A percentile compares a stretch with the other conserved stretches of the same genome.
These are phyloP conservation scores for Colletotrichum scovillei DNA, from an alignment of 2,329 filamentous ascomycete species.

Conservation along the genomic window DNA sequence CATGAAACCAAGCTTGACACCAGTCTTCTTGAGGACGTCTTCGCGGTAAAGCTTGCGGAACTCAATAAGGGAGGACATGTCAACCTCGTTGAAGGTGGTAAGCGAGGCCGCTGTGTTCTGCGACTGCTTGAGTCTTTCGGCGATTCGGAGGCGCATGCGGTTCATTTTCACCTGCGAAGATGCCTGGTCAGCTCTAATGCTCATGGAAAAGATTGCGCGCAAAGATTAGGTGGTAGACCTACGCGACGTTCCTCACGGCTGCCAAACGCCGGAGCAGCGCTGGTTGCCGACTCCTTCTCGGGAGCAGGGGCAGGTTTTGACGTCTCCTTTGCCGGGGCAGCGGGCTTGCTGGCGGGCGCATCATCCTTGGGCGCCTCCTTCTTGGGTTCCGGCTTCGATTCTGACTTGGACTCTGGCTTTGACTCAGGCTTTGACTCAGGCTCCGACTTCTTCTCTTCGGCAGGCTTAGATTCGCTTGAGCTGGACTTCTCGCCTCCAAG, in stretches of 20 bases:
- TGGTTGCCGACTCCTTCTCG: constrained; percentile 38
- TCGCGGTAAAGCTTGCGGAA: constrained; percentile 99
- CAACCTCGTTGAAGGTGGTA: constrained; percentile 99
- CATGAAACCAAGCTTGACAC: constrained; percentile 99
- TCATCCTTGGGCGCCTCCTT: constrained; percentile 53
- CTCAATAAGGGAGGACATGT: constrained; percentile 98
- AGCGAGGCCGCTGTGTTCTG: constrained; percentile 98
- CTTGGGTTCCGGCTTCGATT: constrained; percentile 54
- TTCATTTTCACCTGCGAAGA: constrained; percentile 93
- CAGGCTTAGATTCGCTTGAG: constrained; percentile 10
- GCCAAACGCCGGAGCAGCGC: constrained; percentile 64
- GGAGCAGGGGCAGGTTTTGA: constrained; percentile 40
- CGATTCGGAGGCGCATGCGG: constrained; percentile 97
- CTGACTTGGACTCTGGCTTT: constrained; percentile 44
- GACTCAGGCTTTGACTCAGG: constrained; percentile 27
- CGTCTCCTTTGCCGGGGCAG: constrained; percentile 34
- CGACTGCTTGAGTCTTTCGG: constrained; percentile 97
- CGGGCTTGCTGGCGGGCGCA: constrained; percentile 34
- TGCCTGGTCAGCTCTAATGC: neutral
- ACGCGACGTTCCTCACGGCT: constrained; percentile 89
- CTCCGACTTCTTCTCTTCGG: constrained; percentile 28
- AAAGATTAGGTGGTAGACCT: constrained; percentile 50
- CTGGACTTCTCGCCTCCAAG: constrained; percentile 62
- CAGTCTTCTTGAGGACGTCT: constrained; percentile 93
- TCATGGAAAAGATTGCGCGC: neutral